These are phyloP conservation scores for Croton laevigatus DNA, from an alignment of 441 rosid genomes.

Conservation along the genomic window DNA sequence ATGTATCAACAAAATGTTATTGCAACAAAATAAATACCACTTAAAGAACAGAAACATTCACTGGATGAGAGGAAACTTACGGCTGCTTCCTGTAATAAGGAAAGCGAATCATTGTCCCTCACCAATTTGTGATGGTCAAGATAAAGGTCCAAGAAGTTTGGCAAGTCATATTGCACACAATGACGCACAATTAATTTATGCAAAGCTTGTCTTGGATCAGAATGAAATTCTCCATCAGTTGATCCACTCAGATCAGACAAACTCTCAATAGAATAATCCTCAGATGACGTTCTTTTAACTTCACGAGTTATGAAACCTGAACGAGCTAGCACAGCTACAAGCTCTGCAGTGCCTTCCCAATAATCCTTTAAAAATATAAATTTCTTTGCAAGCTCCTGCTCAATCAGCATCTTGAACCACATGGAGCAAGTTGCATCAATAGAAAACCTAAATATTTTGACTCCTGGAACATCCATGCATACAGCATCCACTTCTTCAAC, in stretches of 20 bases:
- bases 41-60: constrained; percentile 27
- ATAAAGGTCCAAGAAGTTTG: constrained; percentile 90
- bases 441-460: constrained; percentile 70
- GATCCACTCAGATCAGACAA: constrained; percentile 48
- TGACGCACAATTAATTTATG: constrained; percentile 68
- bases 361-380: constrained; percentile 76
- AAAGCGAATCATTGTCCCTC: constrained; percentile 55
- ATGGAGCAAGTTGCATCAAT: constrained; percentile 51
- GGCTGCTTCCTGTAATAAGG: constrained; percentile 65
- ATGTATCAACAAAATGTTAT: background rate
- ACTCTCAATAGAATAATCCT: constrained; percentile 44
- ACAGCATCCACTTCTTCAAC: constrained; percentile 81
- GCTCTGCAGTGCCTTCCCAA: constrained; percentile 83
- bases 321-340: constrained; percentile 75
- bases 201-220: constrained; percentile 52
- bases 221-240: constrained; percentile 36
- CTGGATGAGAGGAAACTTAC: constrained; percentile 61
- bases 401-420: constrained; percentile 79
- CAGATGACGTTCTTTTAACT: constrained; percentile 32
- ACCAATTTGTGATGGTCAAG: constrained; percentile 78
- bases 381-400: constrained; percentile 86
- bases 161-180: constrained; percentile 72
- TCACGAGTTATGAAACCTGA: constrained; percentile 68
- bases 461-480: constrained; percentile 80
- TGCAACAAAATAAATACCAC: constrained; percentile 11